Percentiles rank a stretch among this genome's conserved stretches.
Evolutionary conservation across 2,329 filamentous ascomycete species (phyloP).

Genomic region (Fusarium pininemorale): DNA sequence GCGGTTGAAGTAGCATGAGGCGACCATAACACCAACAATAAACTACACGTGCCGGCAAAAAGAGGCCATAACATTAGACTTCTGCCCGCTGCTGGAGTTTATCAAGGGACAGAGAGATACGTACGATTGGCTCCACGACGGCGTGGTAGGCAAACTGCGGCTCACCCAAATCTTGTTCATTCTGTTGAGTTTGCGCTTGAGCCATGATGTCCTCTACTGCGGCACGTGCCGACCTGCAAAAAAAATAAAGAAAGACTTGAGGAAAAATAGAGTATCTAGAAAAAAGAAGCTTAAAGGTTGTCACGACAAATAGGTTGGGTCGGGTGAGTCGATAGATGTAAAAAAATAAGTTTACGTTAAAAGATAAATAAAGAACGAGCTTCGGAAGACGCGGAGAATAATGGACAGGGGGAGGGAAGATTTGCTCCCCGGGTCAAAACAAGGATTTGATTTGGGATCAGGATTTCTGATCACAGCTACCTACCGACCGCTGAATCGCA

Average conservation of each 20-base stretch:
- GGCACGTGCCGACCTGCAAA: neutral
- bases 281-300: constrained; percentile 1
- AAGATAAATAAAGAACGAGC: neutral
- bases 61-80: neutral
- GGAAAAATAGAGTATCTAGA: neutral
- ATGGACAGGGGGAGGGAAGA: neutral
- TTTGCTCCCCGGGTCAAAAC: neutral
- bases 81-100: neutral
- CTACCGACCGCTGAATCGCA: neutral
- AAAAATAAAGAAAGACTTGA: neutral
- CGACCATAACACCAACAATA: constrained; percentile 43
- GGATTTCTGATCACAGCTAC: neutral
- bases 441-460: constrained; percentile 1
- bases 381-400: constrained; percentile 26
- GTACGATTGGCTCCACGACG: constrained; percentile 42
- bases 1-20: constrained; percentile 43
- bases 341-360: neutral
- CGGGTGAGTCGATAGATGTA: neutral
- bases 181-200: constrained; percentile 1
- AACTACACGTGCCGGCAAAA: constrained; percentile 23
- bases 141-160: constrained; percentile 44
- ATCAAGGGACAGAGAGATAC: neutral
- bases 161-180: constrained; percentile 36
- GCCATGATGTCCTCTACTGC: constrained; percentile 1
- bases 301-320: neutral